A percentile compares a stretch with the other conserved stretches of the same genome.
phyloP scores from a whole-genome alignment of 768 basidiomycete species.

The Suillus subalutaceus region DNA sequence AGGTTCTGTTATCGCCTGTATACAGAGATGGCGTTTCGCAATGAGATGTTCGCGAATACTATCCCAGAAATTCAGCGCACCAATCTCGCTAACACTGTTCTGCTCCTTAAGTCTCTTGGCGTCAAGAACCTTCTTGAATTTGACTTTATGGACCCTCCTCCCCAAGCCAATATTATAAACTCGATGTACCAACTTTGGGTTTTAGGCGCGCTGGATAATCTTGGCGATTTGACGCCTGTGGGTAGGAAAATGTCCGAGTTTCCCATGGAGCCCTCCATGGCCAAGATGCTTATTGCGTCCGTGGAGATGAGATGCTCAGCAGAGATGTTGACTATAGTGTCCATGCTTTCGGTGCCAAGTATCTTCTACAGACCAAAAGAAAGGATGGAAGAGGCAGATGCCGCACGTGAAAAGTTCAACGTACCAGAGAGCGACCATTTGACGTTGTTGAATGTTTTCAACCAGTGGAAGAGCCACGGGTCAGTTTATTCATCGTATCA shows the following conservation, averaged over 20 bases:
- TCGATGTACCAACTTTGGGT: conserved; percentile 99
- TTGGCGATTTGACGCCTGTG: conserved; percentile 90
- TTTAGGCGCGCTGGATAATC: conserved; percentile 94
- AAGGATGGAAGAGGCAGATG: conserved; percentile 96
- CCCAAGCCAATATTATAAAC: conserved; percentile 98
- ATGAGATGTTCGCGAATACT: conserved; percentile 93
- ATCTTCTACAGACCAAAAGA: conserved; percentile 98
- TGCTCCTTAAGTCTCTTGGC: conserved; percentile 92
- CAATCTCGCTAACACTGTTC: conserved; percentile 95
- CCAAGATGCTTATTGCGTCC: conserved; percentile 92
- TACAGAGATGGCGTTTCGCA: conserved; percentile 95
- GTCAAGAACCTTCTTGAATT: conserved; percentile 98
- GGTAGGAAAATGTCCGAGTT: conserved; percentile 99
- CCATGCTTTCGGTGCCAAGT: conserved; percentile 97
- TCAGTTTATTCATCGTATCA: conserved; percentile 39
- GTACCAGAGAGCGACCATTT: conserved; percentile 98
- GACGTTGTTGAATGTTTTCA: conserved; percentile 93
- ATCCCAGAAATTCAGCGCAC: conserved; percentile 99
- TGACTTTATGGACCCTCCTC: conserved; percentile 99
- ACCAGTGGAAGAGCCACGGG: conserved; percentile 98
- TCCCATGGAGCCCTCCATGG: conserved; percentile 99
- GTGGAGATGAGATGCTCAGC: conserved; percentile 92
- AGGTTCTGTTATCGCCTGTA: conserved; percentile 96
- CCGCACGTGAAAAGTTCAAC: conserved; percentile 96
- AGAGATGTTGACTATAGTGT: conserved; percentile 98